Percentiles rank a stretch among this genome's conserved stretches.
Evolutionary conservation across 2,329 filamentous ascomycete genomes (phyloP).

Genomic region (Alternaria brassicae): DNA sequence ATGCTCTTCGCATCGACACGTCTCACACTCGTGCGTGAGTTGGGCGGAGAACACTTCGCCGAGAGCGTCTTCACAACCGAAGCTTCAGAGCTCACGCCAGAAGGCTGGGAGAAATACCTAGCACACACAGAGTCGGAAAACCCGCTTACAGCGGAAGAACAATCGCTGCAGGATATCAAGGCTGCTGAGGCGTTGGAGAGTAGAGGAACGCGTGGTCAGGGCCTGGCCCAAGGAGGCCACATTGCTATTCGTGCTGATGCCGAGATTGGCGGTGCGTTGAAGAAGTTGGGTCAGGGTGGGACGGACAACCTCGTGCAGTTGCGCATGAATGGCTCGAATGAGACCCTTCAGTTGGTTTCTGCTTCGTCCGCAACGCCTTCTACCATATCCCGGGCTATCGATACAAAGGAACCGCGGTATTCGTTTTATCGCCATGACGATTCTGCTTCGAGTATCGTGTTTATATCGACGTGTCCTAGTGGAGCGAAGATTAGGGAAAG

Average conservation of each 20-base stretch:
- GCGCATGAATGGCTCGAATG: constrained; percentile 74
- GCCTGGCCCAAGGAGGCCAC: constrained; percentile 41
- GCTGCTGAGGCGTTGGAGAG: constrained; percentile 77
- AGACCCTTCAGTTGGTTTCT: constrained; percentile 72
- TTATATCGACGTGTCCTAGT: constrained; percentile 82
- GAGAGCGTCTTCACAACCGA: constrained; percentile 77
- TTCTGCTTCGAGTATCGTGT: constrained; percentile 66
- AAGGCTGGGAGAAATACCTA: constrained; percentile 76
- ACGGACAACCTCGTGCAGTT: constrained; percentile 67
- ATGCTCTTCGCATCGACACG: constrained; percentile 84
- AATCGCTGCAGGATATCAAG: constrained; percentile 73
- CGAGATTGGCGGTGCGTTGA: constrained; percentile 70
- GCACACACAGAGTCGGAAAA: constrained; percentile 67
- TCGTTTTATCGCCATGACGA: constrained; percentile 77
- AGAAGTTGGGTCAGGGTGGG: constrained; percentile 60
- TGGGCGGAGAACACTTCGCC: constrained; percentile 79
- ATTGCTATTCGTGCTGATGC: constrained; percentile 64
- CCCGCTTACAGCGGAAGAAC: constrained; percentile 81
- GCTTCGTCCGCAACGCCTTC: constrained; percentile 61
- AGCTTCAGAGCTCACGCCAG: constrained; percentile 70
- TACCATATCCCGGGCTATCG: constrained; percentile 67
- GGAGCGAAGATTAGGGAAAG: constrained; percentile 78
- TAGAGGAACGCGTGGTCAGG: constrained; percentile 67
- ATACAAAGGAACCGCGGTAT: constrained; percentile 73
- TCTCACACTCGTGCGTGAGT: constrained; percentile 75